Evolutionary conservation across 164 flowering plant genomes (phyloP).

Genomic region (Chimonanthus salicifolius): DNA sequence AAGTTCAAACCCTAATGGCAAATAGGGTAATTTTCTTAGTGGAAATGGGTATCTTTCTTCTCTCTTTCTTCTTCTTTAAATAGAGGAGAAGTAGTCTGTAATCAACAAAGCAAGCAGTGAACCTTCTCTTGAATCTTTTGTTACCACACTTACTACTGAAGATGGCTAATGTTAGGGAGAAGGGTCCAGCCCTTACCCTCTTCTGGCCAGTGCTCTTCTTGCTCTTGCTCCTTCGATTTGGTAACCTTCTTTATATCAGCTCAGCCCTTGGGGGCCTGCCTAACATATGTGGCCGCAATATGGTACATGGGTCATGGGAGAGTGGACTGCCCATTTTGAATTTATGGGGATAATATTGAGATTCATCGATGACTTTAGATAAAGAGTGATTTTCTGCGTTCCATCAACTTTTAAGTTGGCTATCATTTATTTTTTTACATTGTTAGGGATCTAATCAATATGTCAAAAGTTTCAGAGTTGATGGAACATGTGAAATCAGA

Average conservation of each 20-base stretch:
- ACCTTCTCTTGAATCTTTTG: no score
- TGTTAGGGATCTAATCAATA: no score
- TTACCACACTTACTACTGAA: not conserved
- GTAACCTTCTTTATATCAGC: not conserved
- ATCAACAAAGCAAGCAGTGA: not conserved
- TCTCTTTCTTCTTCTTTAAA: not conserved
- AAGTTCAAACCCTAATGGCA: no score
- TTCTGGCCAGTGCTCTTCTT: not conserved
- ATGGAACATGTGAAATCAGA: no score
- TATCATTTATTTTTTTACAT: no score
- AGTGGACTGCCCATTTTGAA: no score
- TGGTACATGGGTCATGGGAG: no score
- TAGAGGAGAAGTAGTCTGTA: not conserved
- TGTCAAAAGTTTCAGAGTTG: no score
- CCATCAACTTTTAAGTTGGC: not conserved
- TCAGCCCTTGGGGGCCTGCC: not conserved
- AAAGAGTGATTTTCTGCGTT: not conserved
- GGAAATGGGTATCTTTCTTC: not conserved
- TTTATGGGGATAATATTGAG: not conserved
- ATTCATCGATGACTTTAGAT: not conserved
- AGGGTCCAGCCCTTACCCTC: not conserved
- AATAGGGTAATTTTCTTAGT: not conserved
- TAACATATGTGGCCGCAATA: not conserved
- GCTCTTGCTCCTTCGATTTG: not conserved
- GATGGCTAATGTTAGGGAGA: not conserved